Evolutionary conservation across 2,329 filamentous ascomycete species (phyloP), one percentile per base, ranked within the genome.

Genomic region (Tothia fuscella): DNA sequence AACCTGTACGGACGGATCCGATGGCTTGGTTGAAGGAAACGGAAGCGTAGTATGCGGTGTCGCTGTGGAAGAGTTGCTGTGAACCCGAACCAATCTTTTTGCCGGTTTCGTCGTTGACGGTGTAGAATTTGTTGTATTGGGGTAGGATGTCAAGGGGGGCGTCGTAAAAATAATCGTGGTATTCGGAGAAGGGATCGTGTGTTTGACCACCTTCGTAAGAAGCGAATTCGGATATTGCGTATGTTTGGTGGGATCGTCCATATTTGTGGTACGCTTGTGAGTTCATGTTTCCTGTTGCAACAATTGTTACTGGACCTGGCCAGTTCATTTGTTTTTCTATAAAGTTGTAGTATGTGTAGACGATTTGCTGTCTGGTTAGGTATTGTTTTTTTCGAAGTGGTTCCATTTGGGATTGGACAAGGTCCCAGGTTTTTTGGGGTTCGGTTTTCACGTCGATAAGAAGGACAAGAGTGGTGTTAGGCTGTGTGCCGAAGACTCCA

Each of bases 31-130:
- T 52, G 14, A 56, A 59, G 13, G 71, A 68, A 2, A 69, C 67
- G 36, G 72, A 78, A 14, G 79, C 76, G 55, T 82, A 84, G 14
- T 34, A 34, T 7, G 16, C 10, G 7, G 10, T 9, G 7, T 16
- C 31, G 9, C 9, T 10, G 14, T 34, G 16, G 26, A 9, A 29
- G 9, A 29, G 26, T 29, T 9, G 26, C 9, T 29, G 9, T 29
- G 26, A 9, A 9, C 26, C 9, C 9, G 26, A 9, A 7, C 14
- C 9, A 7, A 34, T 34, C 9, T 16, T 34, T 9, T 9, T 16
- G 7, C 31, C 31, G 14, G 10, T 17, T 9, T 9, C 58, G 76
- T 78, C 3, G 76, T 79, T 55, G 81, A 83, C 14, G 60, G 59
- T 1, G 51, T 44, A 51, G 67, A 65, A 57, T 70, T 79, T 0